A percentile compares a stretch with the other conserved stretches of the same genome.
Evolutionary conservation across 164 flowering plant genomes (phyloP).

Genomic region (Berberis vulgaris): DNA sequence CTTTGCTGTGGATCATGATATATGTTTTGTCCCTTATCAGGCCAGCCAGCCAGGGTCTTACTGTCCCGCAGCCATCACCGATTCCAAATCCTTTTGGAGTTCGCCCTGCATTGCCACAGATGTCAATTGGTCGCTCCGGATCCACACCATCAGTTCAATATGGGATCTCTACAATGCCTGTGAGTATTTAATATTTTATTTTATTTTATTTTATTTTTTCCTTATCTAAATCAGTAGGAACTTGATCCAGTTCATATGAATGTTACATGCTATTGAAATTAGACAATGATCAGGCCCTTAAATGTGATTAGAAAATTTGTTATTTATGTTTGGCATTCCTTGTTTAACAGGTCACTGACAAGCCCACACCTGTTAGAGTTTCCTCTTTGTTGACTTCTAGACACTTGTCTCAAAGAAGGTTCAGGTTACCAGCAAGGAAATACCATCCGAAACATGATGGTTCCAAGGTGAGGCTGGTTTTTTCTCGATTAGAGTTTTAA

Average conservation of each 20-base stretch:
- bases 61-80: slow-evolving; percentile 35
- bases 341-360: slow-evolving; percentile 59
- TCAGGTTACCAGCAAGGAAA: slow-evolving; percentile 76
- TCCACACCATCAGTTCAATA: slow-evolving; percentile 69
- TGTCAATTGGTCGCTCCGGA: slow-evolving; percentile 38
- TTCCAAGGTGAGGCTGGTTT: slow-evolving; percentile 46
- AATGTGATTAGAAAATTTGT: neutral
- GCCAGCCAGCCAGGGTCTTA: slow-evolving; percentile 12
- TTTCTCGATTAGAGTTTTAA: too few relatives aligned
- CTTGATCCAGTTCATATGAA: neutral
- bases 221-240: neutral
- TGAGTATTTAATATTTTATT: slow-evolving; percentile 14
- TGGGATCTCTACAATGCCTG: slow-evolving; percentile 89
- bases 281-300: too few relatives aligned
- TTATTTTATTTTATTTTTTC: neutral
- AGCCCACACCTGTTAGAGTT: slow-evolving; percentile 28
- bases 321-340: too few relatives aligned
- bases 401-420: slow-evolving; percentile 76
- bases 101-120: slow-evolving; percentile 43
- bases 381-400: slow-evolving; percentile 67
- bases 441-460: slow-evolving; percentile 70
- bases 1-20: too few relatives aligned
- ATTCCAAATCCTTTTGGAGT: slow-evolving; percentile 75
- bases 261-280: neutral
- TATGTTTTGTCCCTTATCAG: too few relatives aligned